Evolutionary conservation across 2,329 filamentous ascomycete genomes (phyloP).

Genomic region (Pseudohalonectria lignicola): DNA sequence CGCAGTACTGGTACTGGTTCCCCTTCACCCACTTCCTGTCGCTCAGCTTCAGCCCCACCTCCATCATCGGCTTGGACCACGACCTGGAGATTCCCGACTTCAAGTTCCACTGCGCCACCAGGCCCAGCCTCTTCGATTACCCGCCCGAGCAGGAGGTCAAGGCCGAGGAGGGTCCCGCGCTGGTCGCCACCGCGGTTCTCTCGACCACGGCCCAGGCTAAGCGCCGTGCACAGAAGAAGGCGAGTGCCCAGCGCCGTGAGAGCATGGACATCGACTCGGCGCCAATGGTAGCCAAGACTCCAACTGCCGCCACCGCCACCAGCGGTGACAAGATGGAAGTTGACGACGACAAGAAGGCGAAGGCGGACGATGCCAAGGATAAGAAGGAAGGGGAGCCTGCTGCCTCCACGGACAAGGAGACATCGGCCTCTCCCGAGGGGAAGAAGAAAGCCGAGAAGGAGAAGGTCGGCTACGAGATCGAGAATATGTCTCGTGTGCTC

Average conservation of each 20-base stretch:
- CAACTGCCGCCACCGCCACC: slow-evolving; percentile 18
- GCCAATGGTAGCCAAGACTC: slow-evolving; percentile 43
- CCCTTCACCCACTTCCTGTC: slow-evolving; percentile 96
- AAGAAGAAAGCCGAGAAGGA: slow-evolving; percentile 95
- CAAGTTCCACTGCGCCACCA: slow-evolving; percentile 91
- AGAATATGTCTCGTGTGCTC: slow-evolving; percentile 93
- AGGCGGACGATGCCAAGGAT: slow-evolving; percentile 39
- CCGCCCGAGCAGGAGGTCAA: slow-evolving; percentile 95
- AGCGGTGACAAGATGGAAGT: slow-evolving; percentile 80
- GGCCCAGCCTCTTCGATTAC: slow-evolving; percentile 94
- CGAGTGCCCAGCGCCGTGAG: slow-evolving; percentile 77
- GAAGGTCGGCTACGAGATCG: slow-evolving; percentile 90
- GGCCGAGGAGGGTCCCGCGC: slow-evolving; percentile 81
- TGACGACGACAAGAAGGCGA: slow-evolving; percentile 51
- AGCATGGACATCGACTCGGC: slow-evolving; percentile 85
- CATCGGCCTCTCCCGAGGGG: slow-evolving; percentile 36
- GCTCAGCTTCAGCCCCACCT: slow-evolving; percentile 90
- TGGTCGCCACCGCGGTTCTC: slow-evolving; percentile 89
- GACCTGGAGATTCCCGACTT: slow-evolving; percentile 88
- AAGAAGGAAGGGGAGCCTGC: slow-evolving; percentile 46
- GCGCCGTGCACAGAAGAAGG: slow-evolving; percentile 87
- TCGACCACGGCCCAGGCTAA: slow-evolving; percentile 97
- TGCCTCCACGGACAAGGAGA: slow-evolving; percentile 44
- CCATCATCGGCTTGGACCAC: slow-evolving; percentile 88
- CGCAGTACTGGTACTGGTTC: slow-evolving; percentile 99